A percentile compares a stretch with the other conserved stretches of the same genome.
Conservation (phyloP, 768 basidiomycete genomes). For the Strobilomyces echinocephalus region DNA sequence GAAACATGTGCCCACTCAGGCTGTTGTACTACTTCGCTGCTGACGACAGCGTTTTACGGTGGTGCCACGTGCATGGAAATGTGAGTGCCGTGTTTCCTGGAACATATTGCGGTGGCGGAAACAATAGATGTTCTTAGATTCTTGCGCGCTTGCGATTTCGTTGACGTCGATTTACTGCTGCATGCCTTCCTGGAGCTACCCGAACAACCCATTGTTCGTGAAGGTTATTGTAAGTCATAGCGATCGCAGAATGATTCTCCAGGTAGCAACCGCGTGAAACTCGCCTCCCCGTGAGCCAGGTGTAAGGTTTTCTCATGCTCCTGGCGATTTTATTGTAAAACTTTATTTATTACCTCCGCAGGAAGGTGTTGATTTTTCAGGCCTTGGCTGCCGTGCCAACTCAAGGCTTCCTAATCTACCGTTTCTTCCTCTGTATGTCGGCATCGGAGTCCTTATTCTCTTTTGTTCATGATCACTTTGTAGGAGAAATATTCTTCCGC, state of each 20-base stretch:
- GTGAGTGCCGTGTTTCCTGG: not conserved
- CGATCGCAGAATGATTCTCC: not conserved
- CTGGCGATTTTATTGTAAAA: conserved; percentile 10
- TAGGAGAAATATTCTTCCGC: not conserved
- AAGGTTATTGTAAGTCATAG: conserved; percentile 10
- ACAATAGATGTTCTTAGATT: not conserved
- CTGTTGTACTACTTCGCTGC: not conserved
- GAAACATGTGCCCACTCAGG: too few relatives aligned
- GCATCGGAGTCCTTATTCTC: not conserved
- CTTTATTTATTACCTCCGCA: not conserved
- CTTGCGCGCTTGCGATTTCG: not conserved
- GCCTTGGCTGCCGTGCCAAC: not conserved
- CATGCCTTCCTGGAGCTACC: not conserved
- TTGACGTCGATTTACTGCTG: not conserved
- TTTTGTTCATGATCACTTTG: not conserved
- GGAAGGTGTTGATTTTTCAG: conserved; percentile 1
- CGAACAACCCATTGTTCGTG: not conserved
- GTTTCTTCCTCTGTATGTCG: conserved; percentile 7
- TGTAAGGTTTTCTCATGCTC: not conserved
- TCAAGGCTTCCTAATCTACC: conserved; percentile 9
- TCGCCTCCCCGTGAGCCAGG: conserved; percentile 1
- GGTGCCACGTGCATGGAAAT: not conserved
- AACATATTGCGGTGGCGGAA: not conserved
- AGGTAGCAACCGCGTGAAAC: conserved; percentile 4
- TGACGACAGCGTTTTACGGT: conserved; percentile 1